Evolutionary conservation across 2,329 filamentous ascomycete genomes (phyloP).

Genomic region (Aureobasidium uvarum): DNA sequence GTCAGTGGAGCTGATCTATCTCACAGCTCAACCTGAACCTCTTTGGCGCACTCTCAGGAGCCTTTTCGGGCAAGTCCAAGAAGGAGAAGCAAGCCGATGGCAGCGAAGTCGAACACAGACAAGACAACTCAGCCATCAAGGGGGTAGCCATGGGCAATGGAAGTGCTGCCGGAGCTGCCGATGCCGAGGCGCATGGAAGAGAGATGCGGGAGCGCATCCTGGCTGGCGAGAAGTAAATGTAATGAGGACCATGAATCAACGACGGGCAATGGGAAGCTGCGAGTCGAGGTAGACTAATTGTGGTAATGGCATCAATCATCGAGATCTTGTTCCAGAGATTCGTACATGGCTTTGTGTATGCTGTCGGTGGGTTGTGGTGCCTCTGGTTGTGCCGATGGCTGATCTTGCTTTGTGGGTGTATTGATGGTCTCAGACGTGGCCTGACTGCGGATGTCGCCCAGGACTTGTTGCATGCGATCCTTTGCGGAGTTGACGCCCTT

Average conservation of each 20-base stretch:
- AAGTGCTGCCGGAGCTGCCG: conserved; percentile 27
- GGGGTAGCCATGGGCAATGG: conserved; percentile 32
- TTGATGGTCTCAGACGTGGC: neutral
- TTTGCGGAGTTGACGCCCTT: conserved; percentile 64
- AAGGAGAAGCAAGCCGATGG: conserved; percentile 36
- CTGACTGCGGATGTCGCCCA: conserved; percentile 16
- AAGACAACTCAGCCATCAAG: conserved; percentile 35
- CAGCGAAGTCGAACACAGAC: conserved; percentile 35
- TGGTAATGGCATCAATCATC: conserved; percentile 23
- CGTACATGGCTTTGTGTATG: conserved; percentile 28
- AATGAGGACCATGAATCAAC: neutral
- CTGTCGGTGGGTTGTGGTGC: neutral
- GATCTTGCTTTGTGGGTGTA: conserved; percentile 3
- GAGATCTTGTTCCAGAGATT: conserved; percentile 28
- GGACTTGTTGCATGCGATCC: conserved; percentile 67
- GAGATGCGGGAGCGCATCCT: conserved; percentile 33
- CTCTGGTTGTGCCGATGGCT: neutral
- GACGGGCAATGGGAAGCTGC: neutral
- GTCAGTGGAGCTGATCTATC: neutral
- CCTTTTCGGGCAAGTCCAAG: conserved; percentile 38
- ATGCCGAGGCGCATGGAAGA: conserved; percentile 29
- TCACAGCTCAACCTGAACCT: conserved; percentile 42
- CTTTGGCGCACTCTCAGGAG: conserved; percentile 39
- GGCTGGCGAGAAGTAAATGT: conserved; percentile 27
- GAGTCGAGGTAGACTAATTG: neutral